Evolutionary conservation across 805 yeast species (phyloP).

Genomic region (Saturnispora quitensis): DNA sequence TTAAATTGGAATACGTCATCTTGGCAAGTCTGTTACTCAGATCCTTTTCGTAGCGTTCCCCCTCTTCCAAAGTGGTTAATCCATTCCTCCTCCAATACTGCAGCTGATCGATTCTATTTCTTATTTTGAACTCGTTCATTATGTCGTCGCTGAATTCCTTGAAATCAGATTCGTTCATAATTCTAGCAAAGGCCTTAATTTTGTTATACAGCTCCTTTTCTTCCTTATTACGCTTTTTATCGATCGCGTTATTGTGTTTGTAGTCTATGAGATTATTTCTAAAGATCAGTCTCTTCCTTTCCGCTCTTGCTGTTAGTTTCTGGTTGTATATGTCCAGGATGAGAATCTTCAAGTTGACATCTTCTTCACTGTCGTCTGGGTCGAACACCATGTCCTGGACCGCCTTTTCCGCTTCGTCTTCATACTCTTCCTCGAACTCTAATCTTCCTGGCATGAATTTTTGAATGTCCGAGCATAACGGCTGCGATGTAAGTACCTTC

Average conservation of each 20-base stretch:
- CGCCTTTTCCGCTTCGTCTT: conserved; percentile 91
- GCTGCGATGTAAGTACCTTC: conserved; percentile 87
- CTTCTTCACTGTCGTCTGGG: conserved; percentile 81
- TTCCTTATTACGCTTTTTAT: conserved; percentile 81
- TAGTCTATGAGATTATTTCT: conserved; percentile 77
- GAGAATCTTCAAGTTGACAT: conserved; percentile 81
- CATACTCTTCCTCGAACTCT: conserved; percentile 94
- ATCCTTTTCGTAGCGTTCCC: conserved; percentile 81
- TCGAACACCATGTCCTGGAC: conserved; percentile 95
- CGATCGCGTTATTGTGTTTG: conserved; percentile 68
- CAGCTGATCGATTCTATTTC: conserved; percentile 76
- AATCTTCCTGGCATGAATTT: conserved; percentile 98
- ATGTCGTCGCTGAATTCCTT: conserved; percentile 65
- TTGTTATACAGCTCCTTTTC: conserved; percentile 74
- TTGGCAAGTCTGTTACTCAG: conserved; percentile 51
- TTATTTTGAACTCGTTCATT: conserved; percentile 64
- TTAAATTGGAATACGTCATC: conserved; percentile 9
- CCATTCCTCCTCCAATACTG: conserved; percentile 95
- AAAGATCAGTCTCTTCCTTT: conserved; percentile 74
- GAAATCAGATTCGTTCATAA: conserved; percentile 77
- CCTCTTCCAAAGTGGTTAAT: conserved; percentile 72
- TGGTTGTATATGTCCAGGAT: conserved; percentile 85
- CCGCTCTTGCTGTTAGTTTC: conserved; percentile 84
- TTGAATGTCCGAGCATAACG: conserved; percentile 93
- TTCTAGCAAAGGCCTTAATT: conserved; percentile 70